These are phyloP conservation scores for Sanghuangporus baumii DNA, from an alignment of 1,284 basidiomycete genomes.

Conservation along the genomic window DNA sequence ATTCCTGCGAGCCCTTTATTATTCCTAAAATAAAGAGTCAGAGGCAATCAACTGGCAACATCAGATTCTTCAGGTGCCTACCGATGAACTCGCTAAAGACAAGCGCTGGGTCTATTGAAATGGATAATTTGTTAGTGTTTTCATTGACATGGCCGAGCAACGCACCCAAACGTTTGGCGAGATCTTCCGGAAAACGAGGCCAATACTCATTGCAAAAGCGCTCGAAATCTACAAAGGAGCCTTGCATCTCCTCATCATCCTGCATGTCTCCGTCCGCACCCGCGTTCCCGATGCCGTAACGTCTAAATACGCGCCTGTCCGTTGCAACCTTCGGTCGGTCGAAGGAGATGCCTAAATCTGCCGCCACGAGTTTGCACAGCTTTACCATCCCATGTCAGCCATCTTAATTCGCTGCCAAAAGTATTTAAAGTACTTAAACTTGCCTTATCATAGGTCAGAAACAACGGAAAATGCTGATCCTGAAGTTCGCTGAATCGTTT, in stretches of 20 bases:
- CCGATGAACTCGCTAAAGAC: conserved; percentile 70
- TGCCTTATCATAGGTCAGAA: conserved; percentile 62
- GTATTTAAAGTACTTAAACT: conserved; percentile 14
- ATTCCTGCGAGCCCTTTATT: conserved; percentile 59
- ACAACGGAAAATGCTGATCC: conserved; percentile 65
- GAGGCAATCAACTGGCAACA: neutral
- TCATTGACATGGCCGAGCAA: neutral
- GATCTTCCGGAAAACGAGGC: conserved; percentile 51
- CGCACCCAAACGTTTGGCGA: conserved; percentile 53
- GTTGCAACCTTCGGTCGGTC: conserved; percentile 13
- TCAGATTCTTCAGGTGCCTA: conserved; percentile 20
- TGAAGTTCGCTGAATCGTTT: conserved; percentile 48
- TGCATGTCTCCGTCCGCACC: neutral
- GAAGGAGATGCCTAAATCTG: conserved; percentile 19
- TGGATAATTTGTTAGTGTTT: neutral
- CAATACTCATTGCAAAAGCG: conserved; percentile 54
- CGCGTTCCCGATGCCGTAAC: conserved; percentile 8
- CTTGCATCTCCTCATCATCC: conserved; percentile 22
- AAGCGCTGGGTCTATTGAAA: conserved; percentile 47
- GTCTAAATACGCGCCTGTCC: conserved; percentile 15
- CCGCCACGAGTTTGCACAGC: conserved; percentile 23
- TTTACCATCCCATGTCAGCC: neutral
- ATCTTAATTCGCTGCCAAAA: neutral
- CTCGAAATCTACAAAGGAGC: conserved; percentile 41
- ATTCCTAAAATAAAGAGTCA: conserved; percentile 38